Evolutionary conservation across 148 eudicot species (phyloP), one percentile per base, ranked within the genome.

Genomic region (Vaccinium vitisidaea): DNA sequence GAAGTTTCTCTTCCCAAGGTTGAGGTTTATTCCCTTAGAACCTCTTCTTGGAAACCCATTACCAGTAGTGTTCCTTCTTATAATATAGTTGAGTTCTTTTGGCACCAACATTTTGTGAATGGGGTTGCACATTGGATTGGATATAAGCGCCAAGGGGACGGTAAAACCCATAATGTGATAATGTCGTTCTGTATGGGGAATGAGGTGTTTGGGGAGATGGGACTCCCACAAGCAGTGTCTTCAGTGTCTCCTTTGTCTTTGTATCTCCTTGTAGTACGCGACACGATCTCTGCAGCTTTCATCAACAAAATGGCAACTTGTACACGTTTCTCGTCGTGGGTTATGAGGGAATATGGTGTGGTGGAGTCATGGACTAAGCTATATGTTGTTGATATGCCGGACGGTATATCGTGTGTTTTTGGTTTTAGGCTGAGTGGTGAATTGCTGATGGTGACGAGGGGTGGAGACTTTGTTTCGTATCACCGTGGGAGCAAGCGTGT

Each of bases 101-200:
- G 70, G 21, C 36, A 32, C 3, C 84, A 84, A 30, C 74, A 25
- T 0, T 83, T 65, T 43, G 14, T 84, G 75, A 84, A 89, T 49
- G 88, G 84, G 21, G 73, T 79, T 75, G 76, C 86, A 43, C 88
- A 89, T n/a, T 87, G 90, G 91, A 27, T 84, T 55, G 90, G 80
- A 5, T 70, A 70, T 1, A 9, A 12, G 3, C 10, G 63, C 10
- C 8, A 0, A 10, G 32, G 49, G 6, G 43, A 81, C 16, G 61
- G 23, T 50, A 32, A 2, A 56, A 39, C 63, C 25, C 77, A 75
- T 74, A 79, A 46, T 43, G 61, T 76, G 15, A 82, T 89, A 21
- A 74, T 79, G 23, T 89, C 74, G 6, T 89, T 87, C 79, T 89
- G 87, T 85, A 61, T 87, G 79, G 61, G 70, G 14, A 61, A 1